These are phyloP conservation scores for Bruguiera parviflora DNA, from an alignment of 345 rosid species.

Conservation along the genomic window DNA sequence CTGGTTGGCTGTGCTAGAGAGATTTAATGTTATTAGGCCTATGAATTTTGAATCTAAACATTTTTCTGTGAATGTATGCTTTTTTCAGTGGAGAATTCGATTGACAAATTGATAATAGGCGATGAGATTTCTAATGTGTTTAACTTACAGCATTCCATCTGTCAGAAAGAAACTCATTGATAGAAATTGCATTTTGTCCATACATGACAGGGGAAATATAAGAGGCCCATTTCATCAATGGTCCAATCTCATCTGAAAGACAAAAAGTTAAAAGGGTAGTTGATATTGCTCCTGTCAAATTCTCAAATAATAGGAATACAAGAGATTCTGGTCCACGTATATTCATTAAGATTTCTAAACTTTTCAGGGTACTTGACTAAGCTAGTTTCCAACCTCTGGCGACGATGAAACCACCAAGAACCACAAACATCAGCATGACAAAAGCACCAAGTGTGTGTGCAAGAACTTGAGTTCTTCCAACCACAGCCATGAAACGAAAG, in stretches of 20 bases:
- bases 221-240: neutral
- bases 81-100: neutral
- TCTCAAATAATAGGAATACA: neutral
- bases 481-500: neutral
- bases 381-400: neutral
- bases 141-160: neutral
- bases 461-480: neutral
- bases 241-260: neutral
- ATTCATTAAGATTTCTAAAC: neutral
- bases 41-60: neutral
- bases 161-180: neutral
- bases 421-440: neutral
- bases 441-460: constrained; percentile 5
- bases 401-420: neutral
- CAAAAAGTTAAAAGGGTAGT: neutral
- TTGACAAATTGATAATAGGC: neutral
- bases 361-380: neutral
- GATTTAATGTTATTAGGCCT: neutral
- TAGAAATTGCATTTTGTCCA: neutral
- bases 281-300: neutral
- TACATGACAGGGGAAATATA: neutral
- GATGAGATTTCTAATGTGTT: neutral
- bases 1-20: neutral
- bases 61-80: too few species aligned
- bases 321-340: neutral